phyloP scores from a whole-genome alignment of 768 basidiomycete species.

The Pisolithus tinctorius region DNA sequence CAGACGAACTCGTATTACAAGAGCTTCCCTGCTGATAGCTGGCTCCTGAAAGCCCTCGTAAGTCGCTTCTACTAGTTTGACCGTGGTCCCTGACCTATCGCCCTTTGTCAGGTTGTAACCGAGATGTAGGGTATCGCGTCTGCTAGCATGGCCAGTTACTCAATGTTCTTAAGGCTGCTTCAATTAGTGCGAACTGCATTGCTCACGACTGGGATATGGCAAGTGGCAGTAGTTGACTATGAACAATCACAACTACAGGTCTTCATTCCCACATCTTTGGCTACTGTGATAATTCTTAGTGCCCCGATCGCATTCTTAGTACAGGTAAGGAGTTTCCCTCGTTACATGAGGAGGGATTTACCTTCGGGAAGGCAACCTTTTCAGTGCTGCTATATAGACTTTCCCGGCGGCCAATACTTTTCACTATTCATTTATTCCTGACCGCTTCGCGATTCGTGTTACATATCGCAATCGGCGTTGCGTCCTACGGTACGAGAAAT shows the following conservation, averaged over 20 bases:
- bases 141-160: too few relatives aligned
- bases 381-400: not conserved
- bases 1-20: conserved; percentile 11
- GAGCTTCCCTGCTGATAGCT: conserved; percentile 5
- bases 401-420: not conserved
- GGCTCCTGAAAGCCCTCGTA: conserved; percentile 2
- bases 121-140: not conserved
- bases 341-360: too few relatives aligned
- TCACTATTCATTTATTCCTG: not conserved
- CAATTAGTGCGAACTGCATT: not conserved
- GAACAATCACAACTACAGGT: not conserved
- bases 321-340: not conserved
- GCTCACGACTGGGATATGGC: not conserved
- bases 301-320: not conserved
- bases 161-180: not conserved
- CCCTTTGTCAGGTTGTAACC: not conserved
- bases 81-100: not conserved
- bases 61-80: not conserved
- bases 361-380: too few relatives aligned
- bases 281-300: not conserved
- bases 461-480: not conserved
- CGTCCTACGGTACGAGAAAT: not conserved
- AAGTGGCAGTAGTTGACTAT: not conserved
- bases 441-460: not conserved
- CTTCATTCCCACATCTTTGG: not conserved